These are phyloP conservation scores for Atkinsonella hypoxylon DNA, from an alignment of 2,329 filamentous ascomycete species.

Conservation along the genomic window DNA sequence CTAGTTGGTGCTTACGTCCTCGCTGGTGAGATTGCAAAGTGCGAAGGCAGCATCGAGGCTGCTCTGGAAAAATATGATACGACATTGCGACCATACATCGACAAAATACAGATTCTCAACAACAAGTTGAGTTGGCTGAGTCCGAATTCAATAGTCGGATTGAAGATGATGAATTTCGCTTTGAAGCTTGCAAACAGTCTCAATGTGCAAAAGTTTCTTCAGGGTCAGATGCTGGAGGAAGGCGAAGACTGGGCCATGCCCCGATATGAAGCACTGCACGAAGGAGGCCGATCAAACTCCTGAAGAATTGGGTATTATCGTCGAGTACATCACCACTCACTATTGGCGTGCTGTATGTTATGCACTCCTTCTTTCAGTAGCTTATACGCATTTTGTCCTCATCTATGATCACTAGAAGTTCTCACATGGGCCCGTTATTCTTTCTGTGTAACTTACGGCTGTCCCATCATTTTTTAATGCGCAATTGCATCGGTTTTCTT, in stretches of 20 bases:
- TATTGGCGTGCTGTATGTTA: neutral
- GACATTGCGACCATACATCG: slow-evolving; percentile 26
- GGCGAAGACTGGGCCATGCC: slow-evolving; percentile 2
- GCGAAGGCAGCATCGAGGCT: slow-evolving; percentile 14
- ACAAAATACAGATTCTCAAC: neutral
- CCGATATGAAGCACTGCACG: slow-evolving; percentile 1
- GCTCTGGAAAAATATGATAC: slow-evolving; percentile 28
- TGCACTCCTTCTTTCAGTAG: too few species aligned
- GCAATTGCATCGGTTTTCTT: too few species aligned
- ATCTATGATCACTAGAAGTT: too few species aligned
- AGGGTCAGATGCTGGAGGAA: neutral
- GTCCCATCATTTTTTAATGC: too few species aligned
- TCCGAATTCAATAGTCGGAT: neutral
- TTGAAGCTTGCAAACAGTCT: neutral
- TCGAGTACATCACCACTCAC: neutral
- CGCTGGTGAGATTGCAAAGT: slow-evolving; percentile 29
- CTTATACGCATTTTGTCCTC: too few species aligned
- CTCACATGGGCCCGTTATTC: too few species aligned
- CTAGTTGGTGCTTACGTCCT: slow-evolving; percentile 38
- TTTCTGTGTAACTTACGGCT: too few species aligned
- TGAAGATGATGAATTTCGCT: neutral
- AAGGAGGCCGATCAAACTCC: neutral
- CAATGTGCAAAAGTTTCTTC: neutral
- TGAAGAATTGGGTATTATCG: neutral
- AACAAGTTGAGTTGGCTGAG: neutral